Conservation (phyloP, 306 rosid genomes). For the Argentina anserina region DNA sequence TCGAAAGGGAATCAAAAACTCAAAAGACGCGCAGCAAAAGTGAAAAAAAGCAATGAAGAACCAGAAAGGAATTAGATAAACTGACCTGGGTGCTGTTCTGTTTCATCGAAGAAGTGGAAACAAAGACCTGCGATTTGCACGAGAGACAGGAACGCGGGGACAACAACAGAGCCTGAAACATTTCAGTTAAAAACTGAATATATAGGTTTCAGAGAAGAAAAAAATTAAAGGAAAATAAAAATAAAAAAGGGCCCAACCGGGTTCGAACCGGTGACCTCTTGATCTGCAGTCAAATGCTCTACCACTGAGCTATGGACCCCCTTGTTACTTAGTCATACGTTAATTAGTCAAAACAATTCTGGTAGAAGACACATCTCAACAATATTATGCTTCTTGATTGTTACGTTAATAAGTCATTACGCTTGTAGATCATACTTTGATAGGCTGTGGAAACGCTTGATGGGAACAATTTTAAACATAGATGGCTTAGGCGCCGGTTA, state of each 20-base stretch:
- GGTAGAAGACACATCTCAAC: too few relatives aligned
- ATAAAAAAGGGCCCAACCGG: conserved; percentile 10
- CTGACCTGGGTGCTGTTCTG: not conserved
- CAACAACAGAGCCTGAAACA: not conserved
- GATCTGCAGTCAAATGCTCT: conserved; percentile 10
- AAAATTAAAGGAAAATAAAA: conserved; percentile 14
- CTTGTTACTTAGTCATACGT: too few relatives aligned
- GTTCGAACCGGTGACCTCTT: conserved; percentile 46
- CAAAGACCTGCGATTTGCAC: not conserved
- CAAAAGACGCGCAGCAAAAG: not conserved
- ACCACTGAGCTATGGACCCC: conserved; percentile 12
- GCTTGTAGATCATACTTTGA: too few relatives aligned
- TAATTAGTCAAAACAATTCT: too few relatives aligned
- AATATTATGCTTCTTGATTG: too few relatives aligned
- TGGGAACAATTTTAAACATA: too few relatives aligned
- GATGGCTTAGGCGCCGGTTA: too few relatives aligned
- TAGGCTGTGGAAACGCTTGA: too few relatives aligned
- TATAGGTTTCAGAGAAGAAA: not conserved
- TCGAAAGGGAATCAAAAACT: not conserved
- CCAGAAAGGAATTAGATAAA: not conserved
- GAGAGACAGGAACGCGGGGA: not conserved
- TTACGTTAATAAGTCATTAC: too few relatives aligned
- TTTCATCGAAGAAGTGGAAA: not conserved
- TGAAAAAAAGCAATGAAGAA: not conserved
- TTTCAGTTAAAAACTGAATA: too few relatives aligned